These are phyloP conservation scores for Candida sanyiensis DNA, from an alignment of 805 yeast genomes.

Conservation along the genomic window DNA sequence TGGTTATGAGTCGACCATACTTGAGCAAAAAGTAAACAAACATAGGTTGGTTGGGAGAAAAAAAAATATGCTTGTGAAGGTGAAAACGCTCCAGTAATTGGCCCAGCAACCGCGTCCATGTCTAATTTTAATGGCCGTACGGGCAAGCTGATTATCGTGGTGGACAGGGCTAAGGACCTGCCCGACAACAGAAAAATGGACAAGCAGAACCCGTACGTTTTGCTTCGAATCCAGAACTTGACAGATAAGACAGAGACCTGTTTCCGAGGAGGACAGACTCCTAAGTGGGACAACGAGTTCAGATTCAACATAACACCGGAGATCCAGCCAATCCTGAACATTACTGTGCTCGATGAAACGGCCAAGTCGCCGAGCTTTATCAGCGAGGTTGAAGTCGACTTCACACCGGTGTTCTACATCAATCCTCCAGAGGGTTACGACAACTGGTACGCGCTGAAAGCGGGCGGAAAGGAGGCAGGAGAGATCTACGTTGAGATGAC, in stretches of 20 bases:
- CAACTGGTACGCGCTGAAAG: slow-evolving; percentile 70
- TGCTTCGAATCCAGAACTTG: slow-evolving; percentile 72
- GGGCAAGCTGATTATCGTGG: slow-evolving; percentile 67
- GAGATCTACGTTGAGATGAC: slow-evolving; percentile 87
- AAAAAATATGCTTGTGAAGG: too few species aligned
- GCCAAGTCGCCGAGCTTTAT: slow-evolving; percentile 83
- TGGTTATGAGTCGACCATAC: neutral
- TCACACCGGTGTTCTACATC: slow-evolving; percentile 63
- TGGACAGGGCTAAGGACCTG: slow-evolving; percentile 75
- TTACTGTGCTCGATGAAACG: slow-evolving; percentile 79
- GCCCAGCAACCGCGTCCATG: slow-evolving; percentile 10
- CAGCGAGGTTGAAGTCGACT: slow-evolving; percentile 75
- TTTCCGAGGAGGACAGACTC: slow-evolving; percentile 90
- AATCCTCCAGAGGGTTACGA: slow-evolving; percentile 74
- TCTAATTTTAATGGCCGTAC: slow-evolving; percentile 27
- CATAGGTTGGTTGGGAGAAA: too few species aligned
- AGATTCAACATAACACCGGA: slow-evolving; percentile 62
- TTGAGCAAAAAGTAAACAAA: neutral
- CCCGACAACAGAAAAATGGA: slow-evolving; percentile 84
- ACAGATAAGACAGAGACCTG: slow-evolving; percentile 76
- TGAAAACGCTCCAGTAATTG: neutral
- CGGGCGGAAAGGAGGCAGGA: slow-evolving; percentile 76
- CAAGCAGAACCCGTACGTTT: slow-evolving; percentile 89
- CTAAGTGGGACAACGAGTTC: slow-evolving; percentile 77
- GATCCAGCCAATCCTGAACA: slow-evolving; percentile 54